Percentiles rank a stretch among this genome's conserved stretches.
Evolutionary conservation across 495 filamentous ascomycete species (phyloP).

Genomic region (Aspergillus sclerotiicarbonarius): DNA sequence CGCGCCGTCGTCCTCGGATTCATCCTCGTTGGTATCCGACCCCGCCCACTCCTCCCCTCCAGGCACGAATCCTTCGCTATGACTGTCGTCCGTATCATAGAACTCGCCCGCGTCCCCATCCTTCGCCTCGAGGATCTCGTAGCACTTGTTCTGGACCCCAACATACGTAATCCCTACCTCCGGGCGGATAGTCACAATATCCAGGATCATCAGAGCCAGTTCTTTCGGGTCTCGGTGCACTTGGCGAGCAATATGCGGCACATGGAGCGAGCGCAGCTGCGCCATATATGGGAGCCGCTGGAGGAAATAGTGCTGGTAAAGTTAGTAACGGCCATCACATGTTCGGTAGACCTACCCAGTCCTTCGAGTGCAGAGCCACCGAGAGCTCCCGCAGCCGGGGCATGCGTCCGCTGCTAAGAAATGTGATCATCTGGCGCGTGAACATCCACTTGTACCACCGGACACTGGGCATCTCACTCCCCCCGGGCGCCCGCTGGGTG

Average conservation of each 20-base stretch:
- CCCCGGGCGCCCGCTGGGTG: conserved; percentile 47
- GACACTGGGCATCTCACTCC: conserved; percentile 29
- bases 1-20: conserved; percentile 45
- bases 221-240: conserved; percentile 62
- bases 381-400: conserved; percentile 70
- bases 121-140: conserved; percentile 76
- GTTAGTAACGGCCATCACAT: conserved; percentile 11
- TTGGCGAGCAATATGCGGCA: conserved; percentile 69
- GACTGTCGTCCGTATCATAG: conserved; percentile 35
- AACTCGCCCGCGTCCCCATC: conserved; percentile 44
- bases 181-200: conserved; percentile 82
- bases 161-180: conserved; percentile 83
- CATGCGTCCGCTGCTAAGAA: conserved; percentile 84
- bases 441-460: conserved; percentile 77
- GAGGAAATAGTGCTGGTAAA: conserved; percentile 76
- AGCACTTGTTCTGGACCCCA: conserved; percentile 80
- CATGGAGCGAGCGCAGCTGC: conserved; percentile 74
- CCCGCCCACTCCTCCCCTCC: conserved; percentile 41
- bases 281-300: conserved; percentile 74
- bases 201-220: conserved; percentile 77
- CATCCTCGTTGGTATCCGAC: conserved; percentile 47
- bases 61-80: conserved; percentile 43
- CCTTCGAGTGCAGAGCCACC: conserved; percentile 73
- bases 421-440: conserved; percentile 68
- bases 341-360: conserved; percentile 68